Conservation (phyloP, 140 eudicot genomes). For the Anethum foeniculum region DNA sequence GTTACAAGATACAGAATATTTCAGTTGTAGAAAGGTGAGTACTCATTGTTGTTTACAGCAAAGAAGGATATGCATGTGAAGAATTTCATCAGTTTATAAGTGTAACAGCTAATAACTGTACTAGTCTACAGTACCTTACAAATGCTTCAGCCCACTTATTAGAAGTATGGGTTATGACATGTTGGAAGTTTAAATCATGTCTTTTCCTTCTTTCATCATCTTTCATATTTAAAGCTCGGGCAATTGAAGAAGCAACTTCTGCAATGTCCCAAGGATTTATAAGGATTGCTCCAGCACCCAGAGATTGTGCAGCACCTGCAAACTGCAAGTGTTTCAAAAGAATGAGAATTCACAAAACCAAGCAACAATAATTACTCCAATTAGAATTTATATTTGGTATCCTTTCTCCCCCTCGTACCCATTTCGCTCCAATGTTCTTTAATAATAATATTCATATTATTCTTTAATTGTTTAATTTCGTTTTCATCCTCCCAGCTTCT, state of each 20-base stretch:
- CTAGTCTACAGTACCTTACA: conserved; percentile 47
- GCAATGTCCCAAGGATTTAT: conserved; percentile 93
- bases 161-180: conserved; percentile 81
- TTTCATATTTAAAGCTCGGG: conserved; percentile 71
- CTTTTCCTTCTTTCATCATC: conserved; percentile 83
- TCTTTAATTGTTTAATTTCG: background rate
- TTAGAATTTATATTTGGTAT: background rate
- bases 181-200: conserved; percentile 53
- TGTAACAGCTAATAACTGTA: background rate
- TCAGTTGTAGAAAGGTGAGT: background rate
- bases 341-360: background rate
- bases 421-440: background rate
- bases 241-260: conserved; percentile 85
- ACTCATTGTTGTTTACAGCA: background rate
- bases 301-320: conserved; percentile 98
- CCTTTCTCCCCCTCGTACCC: background rate
- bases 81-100: background rate
- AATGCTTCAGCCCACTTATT: conserved; percentile 94
- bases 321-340: conserved; percentile 36
- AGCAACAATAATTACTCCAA: background rate
- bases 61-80: background rate
- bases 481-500: background rate
- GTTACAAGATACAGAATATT: background rate
- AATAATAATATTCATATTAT: background rate
- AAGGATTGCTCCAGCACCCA: conserved; percentile 92